Evolutionary conservation across 805 yeast genomes (phyloP), one percentile per base, ranked within the genome.

Genomic region (Metschnikowia proteae): DNA sequence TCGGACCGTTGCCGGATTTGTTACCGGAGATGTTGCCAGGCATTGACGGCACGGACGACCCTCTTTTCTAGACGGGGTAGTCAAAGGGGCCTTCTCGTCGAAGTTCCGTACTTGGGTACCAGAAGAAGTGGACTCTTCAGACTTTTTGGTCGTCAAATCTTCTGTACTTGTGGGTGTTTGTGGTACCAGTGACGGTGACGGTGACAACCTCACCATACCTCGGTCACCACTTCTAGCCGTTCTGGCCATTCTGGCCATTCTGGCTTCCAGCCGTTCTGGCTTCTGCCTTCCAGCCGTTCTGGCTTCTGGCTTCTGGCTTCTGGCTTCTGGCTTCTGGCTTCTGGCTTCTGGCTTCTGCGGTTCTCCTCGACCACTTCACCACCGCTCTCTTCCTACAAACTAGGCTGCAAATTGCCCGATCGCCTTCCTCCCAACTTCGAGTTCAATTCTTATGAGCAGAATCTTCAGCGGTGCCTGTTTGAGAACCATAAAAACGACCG

Each of bases 391-490:
- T 17, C 17, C 17, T 17, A 17, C 17, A 17, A 17, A 17, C 17
- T 17, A 17, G 17, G 17, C 17, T 17, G 17, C 1, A 17, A 17
- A 17, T 17, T 17, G 17, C 17, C 17, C 17, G 17, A 17, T 17
- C 17, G 2, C 17, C 17, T 17, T 17, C 17, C 17, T 17, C 17
- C 2, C 17, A 86, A 91, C 64, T 85, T 80, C 27, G 95, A 75
- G 58, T 83, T 81, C 60, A 92, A 81, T 65, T 94, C 99, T 92
- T 88, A 58, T 85, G 80, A 17, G 97, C 96, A 60, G 90, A 92
- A 63, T 94, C 99, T 70, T 94, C 99, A 38, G 98, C 96, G n/a
- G 99, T 94, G 55, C 99, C 99, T 4, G 99, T 94, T 70, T 94
- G 99, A 10, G 98, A 91, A 13, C 96, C 98, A 64, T 79, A 94